These are phyloP conservation scores for Delitschia confertaspora DNA, from an alignment of 495 filamentous ascomycete genomes.

Conservation along the genomic window DNA sequence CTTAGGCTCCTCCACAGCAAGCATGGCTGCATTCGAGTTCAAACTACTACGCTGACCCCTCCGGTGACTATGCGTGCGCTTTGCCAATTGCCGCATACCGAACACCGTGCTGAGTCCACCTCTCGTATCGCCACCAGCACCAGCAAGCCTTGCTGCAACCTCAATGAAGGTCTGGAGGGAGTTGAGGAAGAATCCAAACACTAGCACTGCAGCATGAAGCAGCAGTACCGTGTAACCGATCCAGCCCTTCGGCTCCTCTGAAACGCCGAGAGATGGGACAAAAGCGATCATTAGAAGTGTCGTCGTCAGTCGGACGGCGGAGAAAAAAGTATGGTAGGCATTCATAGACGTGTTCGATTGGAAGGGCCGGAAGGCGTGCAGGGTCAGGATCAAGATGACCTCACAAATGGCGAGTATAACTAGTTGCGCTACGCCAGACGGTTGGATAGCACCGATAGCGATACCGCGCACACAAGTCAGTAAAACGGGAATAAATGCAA, in stretches of 20 bases:
- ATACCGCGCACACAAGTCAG: slow-evolving; percentile 78
- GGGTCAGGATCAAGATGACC: slow-evolving; percentile 76
- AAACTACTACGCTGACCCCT: slow-evolving; percentile 62
- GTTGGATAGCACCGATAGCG: slow-evolving; percentile 85
- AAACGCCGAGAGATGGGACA: slow-evolving; percentile 68
- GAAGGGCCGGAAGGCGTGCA: slow-evolving; percentile 85
- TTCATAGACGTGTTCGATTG: slow-evolving; percentile 96
- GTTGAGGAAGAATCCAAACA: slow-evolving; percentile 92
- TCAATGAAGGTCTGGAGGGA: slow-evolving; percentile 84
- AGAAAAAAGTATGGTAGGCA: slow-evolving; percentile 79
- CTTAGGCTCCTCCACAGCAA: slow-evolving; percentile 53
- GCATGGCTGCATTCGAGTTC: slow-evolving; percentile 71
- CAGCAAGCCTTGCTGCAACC: slow-evolving; percentile 67
- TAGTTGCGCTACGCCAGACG: slow-evolving; percentile 84
- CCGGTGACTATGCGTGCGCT: slow-evolving; percentile 55
- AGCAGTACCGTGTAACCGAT: slow-evolving; percentile 88
- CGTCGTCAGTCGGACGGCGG: slow-evolving; percentile 64
- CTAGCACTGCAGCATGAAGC: slow-evolving; percentile 74
- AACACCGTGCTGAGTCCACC: slow-evolving; percentile 84
- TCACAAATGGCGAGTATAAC: slow-evolving; percentile 90
- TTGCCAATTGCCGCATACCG: slow-evolving; percentile 84
- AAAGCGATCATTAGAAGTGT: slow-evolving; percentile 83
- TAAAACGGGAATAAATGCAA: slow-evolving; percentile 75
- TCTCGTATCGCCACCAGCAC: slow-evolving; percentile 71
- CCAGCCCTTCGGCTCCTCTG: slow-evolving; percentile 76